Percentiles rank a stretch among this genome's conserved stretches.
These are phyloP conservation scores for Macaranga tanarius DNA, from an alignment of 441 rosid species.

Conservation along the genomic window DNA sequence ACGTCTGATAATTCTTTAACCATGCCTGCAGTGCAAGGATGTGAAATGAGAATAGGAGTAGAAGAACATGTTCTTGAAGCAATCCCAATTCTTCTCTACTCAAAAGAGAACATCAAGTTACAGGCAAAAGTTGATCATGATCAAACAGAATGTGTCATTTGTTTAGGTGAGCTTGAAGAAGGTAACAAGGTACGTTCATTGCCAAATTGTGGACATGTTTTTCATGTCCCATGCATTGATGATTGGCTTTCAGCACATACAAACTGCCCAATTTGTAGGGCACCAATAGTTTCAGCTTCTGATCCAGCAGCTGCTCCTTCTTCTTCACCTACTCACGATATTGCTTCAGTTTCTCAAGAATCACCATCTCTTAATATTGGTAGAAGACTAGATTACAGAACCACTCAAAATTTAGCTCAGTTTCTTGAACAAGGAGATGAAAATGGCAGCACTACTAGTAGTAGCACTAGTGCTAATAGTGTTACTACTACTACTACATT, in stretches of 20 bases:
- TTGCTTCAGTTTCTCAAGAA: neutral
- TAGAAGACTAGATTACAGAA: neutral
- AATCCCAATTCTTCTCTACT: constrained; percentile 45
- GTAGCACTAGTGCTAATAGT: neutral
- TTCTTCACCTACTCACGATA: neutral
- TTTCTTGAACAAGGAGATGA: constrained; percentile 3
- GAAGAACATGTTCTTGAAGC: constrained; percentile 37
- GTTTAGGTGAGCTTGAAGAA: constrained; percentile 50
- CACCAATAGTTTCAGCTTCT: constrained; percentile 17
- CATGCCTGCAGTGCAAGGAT: neutral
- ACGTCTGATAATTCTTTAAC: neutral
- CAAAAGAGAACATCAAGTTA: constrained; percentile 12
- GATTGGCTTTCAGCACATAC: constrained; percentile 44
- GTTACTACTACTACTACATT: neutral
- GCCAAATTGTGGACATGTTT: constrained; percentile 52
- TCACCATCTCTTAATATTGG: neutral
- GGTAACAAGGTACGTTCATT: constrained; percentile 44
- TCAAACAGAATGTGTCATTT: constrained; percentile 49
- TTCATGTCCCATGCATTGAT: constrained; percentile 54
- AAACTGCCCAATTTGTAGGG: constrained; percentile 51
- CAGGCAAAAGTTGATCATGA: constrained; percentile 11
- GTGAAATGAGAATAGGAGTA: constrained; percentile 29
- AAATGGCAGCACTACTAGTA: neutral
- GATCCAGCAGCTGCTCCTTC: neutral
- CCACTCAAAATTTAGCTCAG: neutral